Evolutionary conservation across 139 green algal species (phyloP), one percentile per base, ranked within the genome.

Genomic region (Auxenochlorella pyrenoidosa): DNA sequence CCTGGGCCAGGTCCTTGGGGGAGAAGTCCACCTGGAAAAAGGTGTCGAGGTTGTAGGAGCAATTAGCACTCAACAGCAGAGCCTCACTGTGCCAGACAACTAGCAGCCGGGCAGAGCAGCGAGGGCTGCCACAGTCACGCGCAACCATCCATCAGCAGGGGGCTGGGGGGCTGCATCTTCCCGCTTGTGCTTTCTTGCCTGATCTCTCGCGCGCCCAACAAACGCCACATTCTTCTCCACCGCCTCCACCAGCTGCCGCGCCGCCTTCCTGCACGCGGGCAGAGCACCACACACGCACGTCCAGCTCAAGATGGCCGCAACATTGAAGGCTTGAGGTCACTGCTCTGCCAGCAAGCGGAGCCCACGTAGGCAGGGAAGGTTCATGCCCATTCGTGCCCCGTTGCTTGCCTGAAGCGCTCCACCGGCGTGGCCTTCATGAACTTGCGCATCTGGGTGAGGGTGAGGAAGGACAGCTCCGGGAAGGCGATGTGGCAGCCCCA

Each of bases 381-480:
- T n/a, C n/a, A n/a, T n/a, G n/a, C n/a, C n/a, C n/a, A n/a, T n/a
- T n/a, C n/a, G n/a, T 10, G 63, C 63, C 24, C 63, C 30, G 24
- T 34, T 21, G 6, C 77, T 75, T 54, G 73, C 54, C 91, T 90
- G 90, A 99, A 98, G 24, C 92, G 88, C 75, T 99, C 97, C 75
- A 98, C 94, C 2, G 84, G 88, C 43, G 80, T 94, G 38, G 79
- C 73, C 91, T 98, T 98, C 43, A 86, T 83, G 84, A 99, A 98
- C n/a, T 89, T 77, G 5, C 95, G 88, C 87, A 99, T 94, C 30
- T 93, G 83, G 72, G 94, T 79, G 34, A 91, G 43, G 18, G 93
- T 84, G 72, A 97, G 85, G 92, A 96, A 94, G 1, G 94, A 79
- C 26, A 99, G 92, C 94, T 99, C 97, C 22, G 97, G 97, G 87